phyloP scores from a whole-genome alignment of 2,329 filamentous ascomycete genomes.

The Zalaria sp. region DNA sequence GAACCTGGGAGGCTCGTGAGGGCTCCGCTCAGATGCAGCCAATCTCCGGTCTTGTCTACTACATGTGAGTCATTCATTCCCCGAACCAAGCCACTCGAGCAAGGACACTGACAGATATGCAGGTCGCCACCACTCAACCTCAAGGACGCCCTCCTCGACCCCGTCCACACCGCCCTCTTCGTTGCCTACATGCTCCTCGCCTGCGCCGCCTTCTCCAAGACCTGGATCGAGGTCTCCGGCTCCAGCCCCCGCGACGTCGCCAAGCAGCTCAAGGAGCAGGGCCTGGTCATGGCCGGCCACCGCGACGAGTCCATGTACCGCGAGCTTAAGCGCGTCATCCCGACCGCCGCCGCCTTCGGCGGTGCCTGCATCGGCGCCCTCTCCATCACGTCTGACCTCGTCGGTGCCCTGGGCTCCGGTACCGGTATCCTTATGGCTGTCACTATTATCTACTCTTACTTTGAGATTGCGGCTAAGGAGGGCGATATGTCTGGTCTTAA shows the following conservation, averaged over 20 bases:
- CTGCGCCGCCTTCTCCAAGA: slow-evolving; percentile 98
- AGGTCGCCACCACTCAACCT: slow-evolving; percentile 73
- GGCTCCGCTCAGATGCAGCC: slow-evolving; percentile 92
- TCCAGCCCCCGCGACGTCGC: slow-evolving; percentile 95
- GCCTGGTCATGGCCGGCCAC: slow-evolving; percentile 97
- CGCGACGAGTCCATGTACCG: slow-evolving; percentile 99
- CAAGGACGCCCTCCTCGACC: slow-evolving; percentile 90
- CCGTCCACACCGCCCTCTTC: slow-evolving; percentile 91
- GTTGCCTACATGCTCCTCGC: slow-evolving; percentile 96
- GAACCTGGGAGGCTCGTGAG: slow-evolving; percentile 96
- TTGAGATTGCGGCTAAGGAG: slow-evolving; percentile 98
- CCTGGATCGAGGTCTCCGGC: slow-evolving; percentile 98
- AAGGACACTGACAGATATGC: not conserved
- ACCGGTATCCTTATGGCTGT: slow-evolving; percentile 97
- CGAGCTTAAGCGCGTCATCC: slow-evolving; percentile 98
- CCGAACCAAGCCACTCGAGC: no score
- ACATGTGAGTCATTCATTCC: slow-evolving; percentile 56
- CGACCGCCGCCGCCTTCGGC: slow-evolving; percentile 93
- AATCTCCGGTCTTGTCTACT: slow-evolving; percentile 89
- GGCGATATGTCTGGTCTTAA: slow-evolving; percentile 76
- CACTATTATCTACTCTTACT: slow-evolving; percentile 99
- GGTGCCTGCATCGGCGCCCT: slow-evolving; percentile 98
- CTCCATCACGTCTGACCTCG: slow-evolving; percentile 86
- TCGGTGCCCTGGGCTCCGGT: slow-evolving; percentile 89
- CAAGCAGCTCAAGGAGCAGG: slow-evolving; percentile 99